These are phyloP conservation scores for Triticum urartu DNA, from an alignment of 176 grass and related monocot genomes.

Conservation along the genomic window DNA sequence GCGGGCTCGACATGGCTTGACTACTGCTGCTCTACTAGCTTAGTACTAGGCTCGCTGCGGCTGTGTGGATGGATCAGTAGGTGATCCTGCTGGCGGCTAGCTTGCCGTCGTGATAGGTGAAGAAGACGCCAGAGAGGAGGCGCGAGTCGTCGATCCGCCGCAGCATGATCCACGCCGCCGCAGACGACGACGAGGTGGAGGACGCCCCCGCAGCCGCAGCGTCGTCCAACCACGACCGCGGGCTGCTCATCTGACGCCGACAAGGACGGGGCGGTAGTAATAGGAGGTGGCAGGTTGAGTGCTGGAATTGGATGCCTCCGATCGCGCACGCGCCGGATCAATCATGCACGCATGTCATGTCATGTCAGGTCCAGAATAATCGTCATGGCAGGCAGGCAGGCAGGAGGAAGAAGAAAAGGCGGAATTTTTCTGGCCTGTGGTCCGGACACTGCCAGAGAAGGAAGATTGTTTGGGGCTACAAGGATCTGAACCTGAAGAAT, in stretches of 20 bases:
- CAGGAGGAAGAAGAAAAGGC: neutral
- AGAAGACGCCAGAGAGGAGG: conserved; percentile 55
- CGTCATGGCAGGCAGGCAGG: neutral
- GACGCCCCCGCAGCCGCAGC: conserved; percentile 2
- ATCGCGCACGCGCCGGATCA: neutral
- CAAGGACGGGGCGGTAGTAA: neutral
- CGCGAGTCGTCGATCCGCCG: conserved; percentile 39
- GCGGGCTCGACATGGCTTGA: conserved; percentile 16
- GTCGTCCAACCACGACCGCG: conserved; percentile 32
- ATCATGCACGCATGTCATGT: conserved; percentile 18
- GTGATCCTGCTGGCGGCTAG: conserved; percentile 24
- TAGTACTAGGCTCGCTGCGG: neutral
- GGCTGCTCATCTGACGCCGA: conserved; percentile 45
- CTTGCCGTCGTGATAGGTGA: conserved; percentile 32
- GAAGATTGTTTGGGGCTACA: neutral
- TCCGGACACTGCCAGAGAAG: neutral
- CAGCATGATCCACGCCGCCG: conserved; percentile 38
- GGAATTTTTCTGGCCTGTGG: neutral
- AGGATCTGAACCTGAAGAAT: conserved; percentile 63
- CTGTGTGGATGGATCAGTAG: neutral
- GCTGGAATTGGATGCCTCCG: conserved; percentile 33
- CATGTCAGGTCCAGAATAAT: conserved; percentile 6
- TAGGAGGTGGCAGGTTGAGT: conserved; percentile 26
- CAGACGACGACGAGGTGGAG: neutral
- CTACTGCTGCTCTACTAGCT: neutral